phyloP scores from a whole-genome alignment of 2,329 filamentous ascomycete species.

The Gremmenia infestans region DNA sequence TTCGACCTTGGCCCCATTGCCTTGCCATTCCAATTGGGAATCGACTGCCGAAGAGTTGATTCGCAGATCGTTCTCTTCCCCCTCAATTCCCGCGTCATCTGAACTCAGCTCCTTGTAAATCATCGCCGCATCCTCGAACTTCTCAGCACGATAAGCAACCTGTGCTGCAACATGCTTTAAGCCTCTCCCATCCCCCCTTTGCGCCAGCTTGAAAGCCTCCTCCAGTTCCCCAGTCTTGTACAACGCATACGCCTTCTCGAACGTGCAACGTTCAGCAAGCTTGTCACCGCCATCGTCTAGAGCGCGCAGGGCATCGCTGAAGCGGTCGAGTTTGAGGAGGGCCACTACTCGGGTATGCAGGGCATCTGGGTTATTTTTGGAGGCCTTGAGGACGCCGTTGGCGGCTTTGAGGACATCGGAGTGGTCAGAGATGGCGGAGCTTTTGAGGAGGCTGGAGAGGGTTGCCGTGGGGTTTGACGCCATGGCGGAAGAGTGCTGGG shows the following conservation, averaged over 20 bases:
- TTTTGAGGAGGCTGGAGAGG: slow-evolving; percentile 39
- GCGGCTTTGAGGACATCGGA: slow-evolving; percentile 64
- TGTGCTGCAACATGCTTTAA: slow-evolving; percentile 54
- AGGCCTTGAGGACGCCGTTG: slow-evolving; percentile 56
- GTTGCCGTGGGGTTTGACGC: slow-evolving; percentile 29
- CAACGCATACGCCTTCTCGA: slow-evolving; percentile 77
- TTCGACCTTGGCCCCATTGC: slow-evolving; percentile 33
- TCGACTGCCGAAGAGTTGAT: slow-evolving; percentile 72
- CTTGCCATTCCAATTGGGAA: slow-evolving; percentile 69
- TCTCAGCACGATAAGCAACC: slow-evolving; percentile 68
- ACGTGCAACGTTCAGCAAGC: slow-evolving; percentile 54
- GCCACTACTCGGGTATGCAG: slow-evolving; percentile 69
- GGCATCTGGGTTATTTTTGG: slow-evolving; percentile 52
- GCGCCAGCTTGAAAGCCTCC: slow-evolving; percentile 48
- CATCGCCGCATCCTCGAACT: slow-evolving; percentile 60
- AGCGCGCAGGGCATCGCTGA: slow-evolving; percentile 67
- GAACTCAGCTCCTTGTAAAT: slow-evolving; percentile 57
- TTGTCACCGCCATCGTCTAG: slow-evolving; percentile 58
- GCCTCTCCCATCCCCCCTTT: slow-evolving; percentile 20
- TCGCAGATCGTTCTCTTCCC: slow-evolving; percentile 67
- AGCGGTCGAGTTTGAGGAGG: slow-evolving; percentile 76
- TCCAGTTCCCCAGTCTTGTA: slow-evolving; percentile 71
- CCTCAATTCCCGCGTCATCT: slow-evolving; percentile 40
- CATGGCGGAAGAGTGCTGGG: slow-evolving; percentile 17
- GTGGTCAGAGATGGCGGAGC: slow-evolving; percentile 61